These are phyloP conservation scores for Nepenthes alata DNA, from an alignment of 179 eudicot species.

Conservation along the genomic window DNA sequence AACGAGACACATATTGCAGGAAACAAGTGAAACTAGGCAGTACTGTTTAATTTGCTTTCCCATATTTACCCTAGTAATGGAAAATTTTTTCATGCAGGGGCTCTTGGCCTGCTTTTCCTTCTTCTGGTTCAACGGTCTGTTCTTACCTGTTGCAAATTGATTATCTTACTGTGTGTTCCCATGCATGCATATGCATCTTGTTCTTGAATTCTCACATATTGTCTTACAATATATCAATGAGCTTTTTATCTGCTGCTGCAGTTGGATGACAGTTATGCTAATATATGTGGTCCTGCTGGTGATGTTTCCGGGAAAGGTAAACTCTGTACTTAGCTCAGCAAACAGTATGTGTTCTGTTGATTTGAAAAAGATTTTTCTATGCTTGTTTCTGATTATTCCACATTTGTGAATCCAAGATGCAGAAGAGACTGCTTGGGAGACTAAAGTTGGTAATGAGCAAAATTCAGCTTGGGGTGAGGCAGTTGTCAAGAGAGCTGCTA, in stretches of 20 bases:
- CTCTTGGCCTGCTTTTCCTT: constrained; percentile 52
- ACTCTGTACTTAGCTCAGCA: background rate
- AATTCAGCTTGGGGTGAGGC: constrained; percentile 35
- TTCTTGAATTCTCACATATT: background rate
- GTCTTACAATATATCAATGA: background rate
- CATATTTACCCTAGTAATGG: too few relatives aligned
- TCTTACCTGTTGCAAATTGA: background rate
- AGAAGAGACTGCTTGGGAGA: constrained; percentile 42
- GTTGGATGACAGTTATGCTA: constrained; percentile 14
- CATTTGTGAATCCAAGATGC: constrained; percentile 7
- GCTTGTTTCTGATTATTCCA: background rate
- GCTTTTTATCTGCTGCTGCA: constrained; percentile 18
- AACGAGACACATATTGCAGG: too few relatives aligned
- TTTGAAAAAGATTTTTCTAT: background rate
- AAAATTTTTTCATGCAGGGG: constrained; percentile 31
- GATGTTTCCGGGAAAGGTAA: constrained; percentile 29
- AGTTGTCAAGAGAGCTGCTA: constrained; percentile 17
- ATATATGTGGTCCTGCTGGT: constrained; percentile 12
- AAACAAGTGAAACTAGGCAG: too few relatives aligned
- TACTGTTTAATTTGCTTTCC: too few relatives aligned
- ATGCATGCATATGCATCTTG: constrained; percentile 1
- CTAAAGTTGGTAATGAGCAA: constrained; percentile 23
- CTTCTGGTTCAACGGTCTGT: constrained; percentile 25
- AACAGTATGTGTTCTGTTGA: background rate
- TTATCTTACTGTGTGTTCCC: too few relatives aligned